Base-by-base conservation (phyloP, 1,284 basidiomycete species). In the Ganoderma boninense region DNA sequence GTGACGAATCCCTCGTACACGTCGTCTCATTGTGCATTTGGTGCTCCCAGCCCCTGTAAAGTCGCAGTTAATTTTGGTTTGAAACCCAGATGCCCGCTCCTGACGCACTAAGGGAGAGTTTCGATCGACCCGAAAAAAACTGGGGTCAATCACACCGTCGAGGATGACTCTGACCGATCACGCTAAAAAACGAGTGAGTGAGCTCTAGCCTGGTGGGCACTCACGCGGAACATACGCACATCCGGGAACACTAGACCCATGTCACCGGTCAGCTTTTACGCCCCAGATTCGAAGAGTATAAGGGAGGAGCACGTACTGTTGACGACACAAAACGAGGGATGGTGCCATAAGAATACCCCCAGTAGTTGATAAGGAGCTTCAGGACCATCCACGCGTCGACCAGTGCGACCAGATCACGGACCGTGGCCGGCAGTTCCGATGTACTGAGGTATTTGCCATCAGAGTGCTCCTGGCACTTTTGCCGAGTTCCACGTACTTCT, bases 191-290 rank as follows among this genome's bases (percentile, higher is more conserved):
- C 4, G 16, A 35, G n/a, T n/a, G n/a, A 16, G 35, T 46, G n/a
- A 61, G 64, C 26, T 7, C 46, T 3, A 18, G 23, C 10, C 10
- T 1, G 10, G 40, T 14, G 18, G 23, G 14, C 29, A 64, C n/a
- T 35, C 6, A 7, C 35, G 35, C 35, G 7, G 11, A 40, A 18
- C 16, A 2, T 13, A 35, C 62, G 13, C 23, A 74, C 73, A 43
- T 74, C 68, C 5, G 73, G 73, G 52, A 71, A 73, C 72, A 71
- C 72, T 73, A 43, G 52, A 26, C 7, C n/a, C n/a, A n/a, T n/a
- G n/a, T 2, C 40, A 10, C 8, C 61, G 46, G 18, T 44, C n/a
- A 26, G 3, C 4, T n/a, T 10, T 44, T 13, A 23, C 46, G 46
- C n/a, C 46, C n/a, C 8, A 20, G 46, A n/a, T 49, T 43, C 16